Percentiles rank a stretch among this genome's conserved stretches.
Evolutionary conservation across 1,139 yeast species (phyloP).

Genomic region (Meyerozyma athensensis): DNA sequence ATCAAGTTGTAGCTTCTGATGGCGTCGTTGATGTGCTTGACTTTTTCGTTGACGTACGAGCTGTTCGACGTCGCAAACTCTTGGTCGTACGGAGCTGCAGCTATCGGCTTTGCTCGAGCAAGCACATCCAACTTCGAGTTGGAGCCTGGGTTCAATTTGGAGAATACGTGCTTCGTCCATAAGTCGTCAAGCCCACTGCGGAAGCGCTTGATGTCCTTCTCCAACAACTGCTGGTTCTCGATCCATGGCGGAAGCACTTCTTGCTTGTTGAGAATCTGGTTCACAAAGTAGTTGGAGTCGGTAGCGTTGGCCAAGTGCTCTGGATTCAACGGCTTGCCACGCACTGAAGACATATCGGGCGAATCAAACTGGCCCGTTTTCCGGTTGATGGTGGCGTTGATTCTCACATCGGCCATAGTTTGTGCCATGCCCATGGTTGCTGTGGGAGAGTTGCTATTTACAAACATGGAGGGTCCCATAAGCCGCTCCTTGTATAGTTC

Average conservation of each 20-base stretch:
- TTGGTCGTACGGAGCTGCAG: slow-evolving; percentile 4
- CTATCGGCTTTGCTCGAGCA: slow-evolving; percentile 6
- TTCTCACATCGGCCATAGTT: slow-evolving; percentile 67
- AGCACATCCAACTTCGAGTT: neutral
- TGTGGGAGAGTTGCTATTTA: slow-evolving; percentile 32
- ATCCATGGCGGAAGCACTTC: slow-evolving; percentile 88
- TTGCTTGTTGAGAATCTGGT: slow-evolving; percentile 62
- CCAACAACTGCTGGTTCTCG: slow-evolving; percentile 65
- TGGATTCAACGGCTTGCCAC: slow-evolving; percentile 58
- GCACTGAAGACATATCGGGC: slow-evolving; percentile 38
- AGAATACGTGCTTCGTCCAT: slow-evolving; percentile 39
- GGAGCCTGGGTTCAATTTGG: slow-evolving; percentile 13
- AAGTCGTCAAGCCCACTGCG: slow-evolving; percentile 38
- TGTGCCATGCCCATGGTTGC: slow-evolving; percentile 44
- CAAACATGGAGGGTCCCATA: slow-evolving; percentile 52
- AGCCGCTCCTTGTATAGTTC: slow-evolving; percentile 63
- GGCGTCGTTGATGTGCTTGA: slow-evolving; percentile 49
- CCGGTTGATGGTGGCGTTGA: slow-evolving; percentile 65
- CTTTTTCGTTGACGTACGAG: slow-evolving; percentile 38
- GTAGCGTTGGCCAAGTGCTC: slow-evolving; percentile 58
- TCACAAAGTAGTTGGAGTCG: slow-evolving; percentile 40
- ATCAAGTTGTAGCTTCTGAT: slow-evolving; percentile 75
- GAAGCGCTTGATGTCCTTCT: slow-evolving; percentile 40
- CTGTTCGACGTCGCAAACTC: slow-evolving; percentile 12
- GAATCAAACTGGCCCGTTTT: slow-evolving; percentile 60